Percentiles rank a stretch among this genome's conserved stretches.
Conservation (phyloP, 2,329 filamentous ascomycete genomes). For the Penicillium sp. region DNA sequence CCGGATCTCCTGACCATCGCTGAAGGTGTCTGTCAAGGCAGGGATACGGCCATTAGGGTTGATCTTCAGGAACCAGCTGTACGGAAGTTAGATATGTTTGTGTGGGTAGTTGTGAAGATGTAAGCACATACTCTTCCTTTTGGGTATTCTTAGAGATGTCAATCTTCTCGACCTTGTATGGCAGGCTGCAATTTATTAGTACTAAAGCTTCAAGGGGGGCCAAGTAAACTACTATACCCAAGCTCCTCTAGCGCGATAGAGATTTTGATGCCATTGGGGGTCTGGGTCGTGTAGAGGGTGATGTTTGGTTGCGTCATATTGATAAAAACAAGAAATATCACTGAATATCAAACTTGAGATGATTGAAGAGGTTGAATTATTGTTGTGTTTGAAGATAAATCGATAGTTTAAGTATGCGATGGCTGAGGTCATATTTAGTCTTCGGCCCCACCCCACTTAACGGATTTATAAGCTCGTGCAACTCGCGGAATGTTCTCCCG, state of each 20-base stretch:
- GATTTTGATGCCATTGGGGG: conserved; percentile 87
- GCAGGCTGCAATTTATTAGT: conserved; percentile 47
- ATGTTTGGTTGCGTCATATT: conserved; percentile 58
- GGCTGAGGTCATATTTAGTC: not conserved
- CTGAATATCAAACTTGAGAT: not conserved
- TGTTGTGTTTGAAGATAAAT: not conserved
- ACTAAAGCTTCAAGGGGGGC: not conserved
- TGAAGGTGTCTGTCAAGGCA: conserved; percentile 76
- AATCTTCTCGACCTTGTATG: conserved; percentile 74
- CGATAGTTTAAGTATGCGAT: conserved; percentile 1
- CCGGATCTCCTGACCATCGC: conserved; percentile 69
- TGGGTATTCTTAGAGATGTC: conserved; percentile 74
- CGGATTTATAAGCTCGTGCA: conserved; percentile 8
- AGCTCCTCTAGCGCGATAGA: conserved; percentile 86
- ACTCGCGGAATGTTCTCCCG: not conserved
- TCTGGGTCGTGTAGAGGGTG: conserved; percentile 76
- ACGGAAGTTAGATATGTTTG: conserved; percentile 8
- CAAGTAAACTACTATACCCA: conserved; percentile 44
- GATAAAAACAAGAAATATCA: not conserved
- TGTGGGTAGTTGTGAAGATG: not conserved
- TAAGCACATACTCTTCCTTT: conserved; percentile 59
- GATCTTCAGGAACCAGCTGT: conserved; percentile 79
- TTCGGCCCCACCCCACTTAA: not conserved
- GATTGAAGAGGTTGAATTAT: too few relatives aligned
- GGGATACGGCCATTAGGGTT: conserved; percentile 94